Evolutionary conservation across 176 grass and related monocot species (phyloP).

Genomic region (Carex pumila): DNA sequence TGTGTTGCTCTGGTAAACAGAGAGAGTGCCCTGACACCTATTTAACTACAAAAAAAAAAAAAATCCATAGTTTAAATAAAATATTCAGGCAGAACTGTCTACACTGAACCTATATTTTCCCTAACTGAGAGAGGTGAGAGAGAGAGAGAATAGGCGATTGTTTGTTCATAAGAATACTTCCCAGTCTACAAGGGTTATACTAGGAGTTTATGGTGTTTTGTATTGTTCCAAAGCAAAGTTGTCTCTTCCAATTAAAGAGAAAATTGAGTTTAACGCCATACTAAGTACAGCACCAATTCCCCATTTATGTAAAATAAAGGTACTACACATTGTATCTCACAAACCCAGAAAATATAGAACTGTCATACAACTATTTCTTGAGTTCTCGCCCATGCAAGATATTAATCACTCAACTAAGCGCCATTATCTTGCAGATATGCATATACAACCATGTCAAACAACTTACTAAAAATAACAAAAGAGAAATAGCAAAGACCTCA

Average conservation of each 20-base stretch:
- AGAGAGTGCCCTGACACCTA: constrained; percentile 77
- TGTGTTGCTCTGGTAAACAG: constrained; percentile 90
- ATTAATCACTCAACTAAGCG: neutral
- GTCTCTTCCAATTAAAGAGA: neutral
- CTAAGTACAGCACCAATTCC: neutral
- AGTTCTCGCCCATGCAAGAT: neutral
- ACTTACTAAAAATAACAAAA: neutral
- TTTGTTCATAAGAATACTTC: neutral
- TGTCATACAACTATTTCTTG: neutral
- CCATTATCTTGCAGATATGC: neutral
- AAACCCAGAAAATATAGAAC: neutral
- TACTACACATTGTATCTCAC: neutral
- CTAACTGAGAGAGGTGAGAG: too few species aligned
- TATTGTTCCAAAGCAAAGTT: neutral
- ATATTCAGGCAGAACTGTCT: neutral
- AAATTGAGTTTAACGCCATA: neutral
- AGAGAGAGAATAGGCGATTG: neutral
- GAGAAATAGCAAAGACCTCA: neutral
- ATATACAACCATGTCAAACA: neutral
- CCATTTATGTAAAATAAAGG: neutral
- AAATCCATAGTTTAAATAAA: neutral
- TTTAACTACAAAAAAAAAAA: constrained; percentile 59
- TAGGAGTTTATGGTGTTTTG: neutral
- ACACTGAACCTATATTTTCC: constrained; percentile 10
- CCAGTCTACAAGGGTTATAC: neutral